A percentile compares a stretch with the other conserved stretches of the same genome.
These are phyloP conservation scores for Rutstroemia sp. DNA, from an alignment of 2,329 filamentous ascomycete genomes.

Conservation along the genomic window DNA sequence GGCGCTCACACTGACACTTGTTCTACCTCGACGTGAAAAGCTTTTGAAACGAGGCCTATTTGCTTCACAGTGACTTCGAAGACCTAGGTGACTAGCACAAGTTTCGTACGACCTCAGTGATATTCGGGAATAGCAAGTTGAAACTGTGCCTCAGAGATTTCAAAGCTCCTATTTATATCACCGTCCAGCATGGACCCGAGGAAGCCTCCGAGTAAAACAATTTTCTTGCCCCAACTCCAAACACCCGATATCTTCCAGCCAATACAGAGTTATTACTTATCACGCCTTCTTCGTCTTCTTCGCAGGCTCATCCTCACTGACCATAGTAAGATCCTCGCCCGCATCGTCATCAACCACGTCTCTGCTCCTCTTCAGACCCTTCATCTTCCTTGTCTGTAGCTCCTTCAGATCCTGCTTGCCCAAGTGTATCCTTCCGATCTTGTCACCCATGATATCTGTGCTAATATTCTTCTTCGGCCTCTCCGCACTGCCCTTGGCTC, in stretches of 20 bases:
- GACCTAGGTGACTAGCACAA: too few relatives aligned
- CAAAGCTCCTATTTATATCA: too few relatives aligned
- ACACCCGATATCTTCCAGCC: constrained; percentile 16
- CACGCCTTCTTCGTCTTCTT: constrained; percentile 26
- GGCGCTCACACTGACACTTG: too few relatives aligned
- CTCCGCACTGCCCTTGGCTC: constrained; percentile 67
- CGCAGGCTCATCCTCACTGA: constrained; percentile 28
- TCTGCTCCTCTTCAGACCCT: constrained; percentile 83
- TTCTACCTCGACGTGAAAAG: too few relatives aligned
- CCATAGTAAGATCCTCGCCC: constrained; percentile 38
- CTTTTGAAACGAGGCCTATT: too few relatives aligned
- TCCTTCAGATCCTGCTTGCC: constrained; percentile 81
- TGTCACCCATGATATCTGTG: constrained; percentile 88
- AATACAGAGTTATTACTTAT: constrained; percentile 12
- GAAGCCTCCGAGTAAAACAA: not conserved
- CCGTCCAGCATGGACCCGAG: too few relatives aligned
- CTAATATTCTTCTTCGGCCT: constrained; percentile 93
- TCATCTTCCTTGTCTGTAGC: constrained; percentile 98
- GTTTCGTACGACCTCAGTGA: too few relatives aligned
- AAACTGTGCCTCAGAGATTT: too few relatives aligned
- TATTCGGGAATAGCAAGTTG: too few relatives aligned
- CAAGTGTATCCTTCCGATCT: constrained; percentile 87
- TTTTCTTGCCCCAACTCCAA: constrained; percentile 15
- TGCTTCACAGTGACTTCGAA: too few relatives aligned
- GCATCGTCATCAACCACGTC: constrained; percentile 51